Evolutionary conservation across 257 asterid genomes (phyloP).

Genomic region (Solanum phureja): DNA sequence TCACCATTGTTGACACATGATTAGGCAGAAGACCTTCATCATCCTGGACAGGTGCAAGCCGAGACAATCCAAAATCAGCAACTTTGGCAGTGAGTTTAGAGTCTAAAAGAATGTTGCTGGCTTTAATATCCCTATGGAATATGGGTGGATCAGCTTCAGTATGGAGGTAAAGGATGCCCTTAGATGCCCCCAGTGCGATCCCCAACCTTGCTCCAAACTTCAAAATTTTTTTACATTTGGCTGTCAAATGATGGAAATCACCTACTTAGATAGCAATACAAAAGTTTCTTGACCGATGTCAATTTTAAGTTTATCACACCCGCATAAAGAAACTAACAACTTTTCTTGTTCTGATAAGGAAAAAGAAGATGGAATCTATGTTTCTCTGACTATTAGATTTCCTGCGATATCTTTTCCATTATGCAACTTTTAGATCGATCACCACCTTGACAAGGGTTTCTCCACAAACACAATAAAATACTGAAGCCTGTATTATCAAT

Average conservation of each 20-base stretch:
- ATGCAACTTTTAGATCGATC: neutral
- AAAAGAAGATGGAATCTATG: neutral
- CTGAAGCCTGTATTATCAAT: neutral
- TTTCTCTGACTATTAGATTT: neutral
- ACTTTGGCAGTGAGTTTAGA: conserved; percentile 75
- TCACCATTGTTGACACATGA: conserved; percentile 68
- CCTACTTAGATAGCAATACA: neutral
- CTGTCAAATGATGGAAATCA: conserved; percentile 20
- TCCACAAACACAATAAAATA: neutral
- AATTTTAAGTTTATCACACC: neutral
- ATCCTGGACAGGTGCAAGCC: conserved; percentile 70
- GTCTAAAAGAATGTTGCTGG: conserved; percentile 76
- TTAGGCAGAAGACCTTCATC: conserved; percentile 36
- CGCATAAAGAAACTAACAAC: neutral
- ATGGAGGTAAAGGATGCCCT: conserved; percentile 87
- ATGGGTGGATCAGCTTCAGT: conserved; percentile 89
- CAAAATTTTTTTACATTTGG: conserved; percentile 31
- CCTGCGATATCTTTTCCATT: neutral
- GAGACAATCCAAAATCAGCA: conserved; percentile 85
- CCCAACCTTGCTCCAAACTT: conserved; percentile 57
- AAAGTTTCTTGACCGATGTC: neutral
- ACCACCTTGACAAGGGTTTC: neutral
- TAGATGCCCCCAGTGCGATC: conserved; percentile 65
- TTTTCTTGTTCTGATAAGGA: neutral
- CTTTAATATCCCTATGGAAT: conserved; percentile 81